A percentile compares a stretch with the other conserved stretches of the same genome.
phyloP scores from a whole-genome alignment of 169 alveolate species.

The Eimeria sp. region DNA sequence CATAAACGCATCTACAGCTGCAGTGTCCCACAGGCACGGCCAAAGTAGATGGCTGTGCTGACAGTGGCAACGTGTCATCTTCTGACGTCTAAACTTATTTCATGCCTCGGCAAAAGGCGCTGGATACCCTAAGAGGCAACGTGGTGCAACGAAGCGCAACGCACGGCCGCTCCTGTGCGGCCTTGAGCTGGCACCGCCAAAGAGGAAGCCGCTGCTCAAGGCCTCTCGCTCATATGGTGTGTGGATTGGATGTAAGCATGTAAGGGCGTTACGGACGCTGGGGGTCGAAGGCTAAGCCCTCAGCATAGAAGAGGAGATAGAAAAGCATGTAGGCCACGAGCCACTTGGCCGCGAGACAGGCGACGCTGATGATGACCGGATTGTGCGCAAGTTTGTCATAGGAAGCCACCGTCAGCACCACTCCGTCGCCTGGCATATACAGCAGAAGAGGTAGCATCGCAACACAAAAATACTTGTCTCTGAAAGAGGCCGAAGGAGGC shows the following conservation, averaged over 20 bases:
- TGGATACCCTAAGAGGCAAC: too few species aligned
- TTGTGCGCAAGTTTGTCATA: slow-evolving; percentile 59
- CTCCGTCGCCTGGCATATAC: slow-evolving; percentile 51
- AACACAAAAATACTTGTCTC: not conserved
- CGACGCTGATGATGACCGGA: slow-evolving; percentile 38
- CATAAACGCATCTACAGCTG: too few species aligned
- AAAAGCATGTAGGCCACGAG: slow-evolving; percentile 13
- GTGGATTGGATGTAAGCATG: not conserved
- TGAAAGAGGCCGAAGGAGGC: not conserved
- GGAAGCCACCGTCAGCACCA: slow-evolving; percentile 38
- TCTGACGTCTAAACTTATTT: too few species aligned
- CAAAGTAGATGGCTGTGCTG: too few species aligned
- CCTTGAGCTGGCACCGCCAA: too few species aligned
- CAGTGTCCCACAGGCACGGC: too few species aligned
- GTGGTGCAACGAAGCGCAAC: too few species aligned
- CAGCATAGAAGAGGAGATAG: slow-evolving; percentile 29
- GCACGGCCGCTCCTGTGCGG: too few species aligned
- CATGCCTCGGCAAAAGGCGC: too few species aligned
- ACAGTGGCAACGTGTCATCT: too few species aligned
- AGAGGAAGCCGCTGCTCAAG: too few species aligned
- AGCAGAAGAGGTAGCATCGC: slow-evolving; percentile 14
- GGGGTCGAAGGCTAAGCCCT: slow-evolving; percentile 15
- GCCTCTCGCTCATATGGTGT: too few species aligned
- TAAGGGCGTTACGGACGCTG: not conserved
- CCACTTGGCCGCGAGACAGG: slow-evolving; percentile 38